Evolutionary conservation across 371 early-diverging fungal species (phyloP).

Genomic region (Mortierella sp.): DNA sequence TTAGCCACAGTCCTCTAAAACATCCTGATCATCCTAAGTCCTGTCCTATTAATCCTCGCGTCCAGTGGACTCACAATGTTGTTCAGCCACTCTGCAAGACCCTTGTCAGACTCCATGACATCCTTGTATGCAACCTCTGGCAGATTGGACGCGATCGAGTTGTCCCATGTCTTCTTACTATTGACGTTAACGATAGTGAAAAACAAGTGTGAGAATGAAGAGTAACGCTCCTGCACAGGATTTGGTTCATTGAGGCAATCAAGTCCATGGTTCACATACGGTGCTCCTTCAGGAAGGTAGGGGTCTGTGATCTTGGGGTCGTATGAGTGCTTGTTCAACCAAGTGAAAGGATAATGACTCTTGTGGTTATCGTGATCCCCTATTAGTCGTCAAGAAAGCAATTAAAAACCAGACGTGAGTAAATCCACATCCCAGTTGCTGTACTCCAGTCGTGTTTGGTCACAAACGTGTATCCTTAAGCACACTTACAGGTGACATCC

Average conservation of each 20-base stretch:
- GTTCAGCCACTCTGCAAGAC: constrained; percentile 79
- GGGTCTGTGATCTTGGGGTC: constrained; percentile 63
- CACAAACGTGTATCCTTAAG: no score
- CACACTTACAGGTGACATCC: constrained; percentile 53
- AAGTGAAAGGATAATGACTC: constrained; percentile 71
- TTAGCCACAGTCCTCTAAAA: background rate
- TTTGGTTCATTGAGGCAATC: background rate
- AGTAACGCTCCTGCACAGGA: background rate
- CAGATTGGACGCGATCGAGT: constrained; percentile 53
- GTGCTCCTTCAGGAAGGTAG: constrained; percentile 41
- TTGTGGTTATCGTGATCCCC: constrained; percentile 76
- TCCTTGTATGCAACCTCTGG: constrained; percentile 71
- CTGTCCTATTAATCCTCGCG: background rate
- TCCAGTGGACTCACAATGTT: constrained; percentile 65
- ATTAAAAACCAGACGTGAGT: background rate
- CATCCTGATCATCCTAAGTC: background rate
- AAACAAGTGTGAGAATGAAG: background rate
- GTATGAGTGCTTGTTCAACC: constrained; percentile 82
- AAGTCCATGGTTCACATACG: constrained; percentile 24
- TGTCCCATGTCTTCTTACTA: constrained; percentile 61
- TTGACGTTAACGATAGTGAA: background rate
- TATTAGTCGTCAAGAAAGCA: background rate
- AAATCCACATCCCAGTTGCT: background rate
- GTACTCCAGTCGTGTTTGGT: no score
- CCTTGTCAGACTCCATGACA: constrained; percentile 78